Percentiles rank a stretch among this genome's conserved stretches.
phyloP scores from a whole-genome alignment of 179 eudicot species.

The Beta macrorhiza region DNA sequence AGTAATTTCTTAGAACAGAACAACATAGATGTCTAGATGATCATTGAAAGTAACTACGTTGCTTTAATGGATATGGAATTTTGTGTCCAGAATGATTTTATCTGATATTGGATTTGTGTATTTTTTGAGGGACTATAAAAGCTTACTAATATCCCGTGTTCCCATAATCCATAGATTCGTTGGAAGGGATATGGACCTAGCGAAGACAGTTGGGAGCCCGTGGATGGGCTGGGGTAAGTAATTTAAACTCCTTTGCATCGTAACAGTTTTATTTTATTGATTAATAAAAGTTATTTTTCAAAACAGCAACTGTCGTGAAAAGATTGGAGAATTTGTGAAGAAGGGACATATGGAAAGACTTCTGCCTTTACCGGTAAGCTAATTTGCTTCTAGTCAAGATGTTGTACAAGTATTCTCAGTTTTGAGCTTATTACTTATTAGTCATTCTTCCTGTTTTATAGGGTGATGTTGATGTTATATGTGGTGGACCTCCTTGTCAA shows the following conservation, averaged over 20 bases:
- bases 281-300: not conserved
- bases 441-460: constrained; percentile 16
- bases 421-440: not conserved
- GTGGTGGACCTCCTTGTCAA: constrained; percentile 97
- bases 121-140: not conserved
- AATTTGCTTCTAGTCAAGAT: no score
- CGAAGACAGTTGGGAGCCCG: constrained; percentile 83
- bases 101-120: not conserved
- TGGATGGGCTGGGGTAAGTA: constrained; percentile 64
- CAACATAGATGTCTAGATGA: not conserved
- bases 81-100: not conserved
- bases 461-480: constrained; percentile 69
- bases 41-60: no score
- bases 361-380: constrained; percentile 76
- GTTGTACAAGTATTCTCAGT: no score
- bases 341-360: constrained; percentile 44
- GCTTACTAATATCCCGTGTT: not conserved
- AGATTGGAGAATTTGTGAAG: constrained; percentile 58
- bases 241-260: not conserved
- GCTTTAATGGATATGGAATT: not conserved
- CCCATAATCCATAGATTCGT: constrained; percentile 40
- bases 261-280: not conserved
- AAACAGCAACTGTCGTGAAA: constrained; percentile 51
- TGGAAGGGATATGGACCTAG: constrained; percentile 81
- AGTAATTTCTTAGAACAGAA: not conserved